Evolutionary conservation across 2,329 filamentous ascomycete species (phyloP).

Genomic region (Emydomyces testavorans): DNA sequence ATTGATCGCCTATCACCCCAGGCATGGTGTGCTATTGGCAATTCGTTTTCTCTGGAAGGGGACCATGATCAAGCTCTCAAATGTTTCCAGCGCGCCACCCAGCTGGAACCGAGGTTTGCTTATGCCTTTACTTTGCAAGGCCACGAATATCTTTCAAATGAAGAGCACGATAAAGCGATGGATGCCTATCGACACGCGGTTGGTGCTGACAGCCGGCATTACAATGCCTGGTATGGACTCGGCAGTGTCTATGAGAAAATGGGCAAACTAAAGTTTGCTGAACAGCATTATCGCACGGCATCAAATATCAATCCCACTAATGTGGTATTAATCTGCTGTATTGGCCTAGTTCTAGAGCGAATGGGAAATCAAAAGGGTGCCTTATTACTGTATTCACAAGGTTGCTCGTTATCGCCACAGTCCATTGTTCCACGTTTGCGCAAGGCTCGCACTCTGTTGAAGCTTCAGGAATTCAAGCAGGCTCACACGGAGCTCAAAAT

Average conservation of each 20-base stretch:
- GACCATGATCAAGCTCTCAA: constrained; percentile 91
- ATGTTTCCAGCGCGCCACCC: constrained; percentile 89
- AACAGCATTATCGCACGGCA: constrained; percentile 81
- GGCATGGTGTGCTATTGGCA: constrained; percentile 91
- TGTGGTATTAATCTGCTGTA: constrained; percentile 80
- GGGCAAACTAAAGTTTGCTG: constrained; percentile 81
- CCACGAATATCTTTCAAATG: constrained; percentile 89
- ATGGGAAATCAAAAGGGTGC: constrained; percentile 71
- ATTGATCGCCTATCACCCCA: constrained; percentile 80
- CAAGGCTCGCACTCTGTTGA: constrained; percentile 78
- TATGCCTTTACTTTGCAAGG: constrained; percentile 94
- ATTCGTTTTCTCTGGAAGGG: constrained; percentile 81
- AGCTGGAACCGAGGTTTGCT: constrained; percentile 78
- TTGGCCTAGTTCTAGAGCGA: constrained; percentile 80
- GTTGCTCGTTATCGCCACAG: constrained; percentile 67
- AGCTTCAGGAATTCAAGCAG: constrained; percentile 54
- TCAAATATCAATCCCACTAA: constrained; percentile 88
- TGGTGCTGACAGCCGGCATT: constrained; percentile 75
- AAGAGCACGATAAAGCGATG: constrained; percentile 92
- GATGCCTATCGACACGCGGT: constrained; percentile 78
- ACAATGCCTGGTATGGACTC: constrained; percentile 97
- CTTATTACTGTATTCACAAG: constrained; percentile 67
- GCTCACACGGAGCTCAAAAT: constrained; percentile 74
- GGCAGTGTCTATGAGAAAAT: constrained; percentile 74
- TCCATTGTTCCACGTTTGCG: constrained; percentile 81